Percentiles rank a stretch among this genome's conserved stretches.
phyloP scores from a whole-genome alignment of 345 rosid genomes.

The Abelmoschus esculentus region DNA sequence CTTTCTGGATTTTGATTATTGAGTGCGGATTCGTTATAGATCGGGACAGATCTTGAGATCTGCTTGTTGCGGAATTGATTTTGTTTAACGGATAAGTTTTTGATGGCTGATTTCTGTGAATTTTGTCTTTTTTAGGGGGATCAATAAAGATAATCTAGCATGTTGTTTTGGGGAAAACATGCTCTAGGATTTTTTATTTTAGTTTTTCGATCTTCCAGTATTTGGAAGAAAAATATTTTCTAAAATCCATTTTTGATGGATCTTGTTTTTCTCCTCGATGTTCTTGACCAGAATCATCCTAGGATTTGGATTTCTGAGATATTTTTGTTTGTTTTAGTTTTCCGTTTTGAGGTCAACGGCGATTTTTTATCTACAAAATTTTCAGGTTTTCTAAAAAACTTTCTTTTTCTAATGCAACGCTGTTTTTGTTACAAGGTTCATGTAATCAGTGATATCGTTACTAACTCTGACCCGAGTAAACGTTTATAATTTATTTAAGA shows the following conservation, averaged over 20 bases:
- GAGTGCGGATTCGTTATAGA: background rate
- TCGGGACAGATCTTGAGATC: conserved; percentile 3
- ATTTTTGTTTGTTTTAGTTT: background rate
- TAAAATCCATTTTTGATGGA: background rate
- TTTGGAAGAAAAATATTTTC: background rate
- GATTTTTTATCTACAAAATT: background rate
- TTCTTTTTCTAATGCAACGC: background rate
- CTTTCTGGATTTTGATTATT: background rate
- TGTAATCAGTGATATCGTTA: background rate
- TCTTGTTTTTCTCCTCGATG: background rate
- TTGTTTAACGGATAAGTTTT: background rate
- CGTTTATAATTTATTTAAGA: background rate
- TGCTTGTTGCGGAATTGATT: background rate
- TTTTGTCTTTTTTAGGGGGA: background rate
- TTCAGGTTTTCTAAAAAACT: background rate
- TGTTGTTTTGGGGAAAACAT: background rate
- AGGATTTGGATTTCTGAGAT: background rate
- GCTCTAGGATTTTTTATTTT: background rate
- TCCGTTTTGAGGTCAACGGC: background rate
- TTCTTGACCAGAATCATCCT: background rate
- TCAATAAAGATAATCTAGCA: background rate
- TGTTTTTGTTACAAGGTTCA: background rate
- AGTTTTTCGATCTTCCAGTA: background rate
- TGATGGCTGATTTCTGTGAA: background rate
- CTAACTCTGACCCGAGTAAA: background rate